Percentiles rank a stretch among this genome's conserved stretches.
These are phyloP conservation scores for Cryptosporidium canis DNA, from an alignment of 169 alveolate genomes.

Conservation along the genomic window DNA sequence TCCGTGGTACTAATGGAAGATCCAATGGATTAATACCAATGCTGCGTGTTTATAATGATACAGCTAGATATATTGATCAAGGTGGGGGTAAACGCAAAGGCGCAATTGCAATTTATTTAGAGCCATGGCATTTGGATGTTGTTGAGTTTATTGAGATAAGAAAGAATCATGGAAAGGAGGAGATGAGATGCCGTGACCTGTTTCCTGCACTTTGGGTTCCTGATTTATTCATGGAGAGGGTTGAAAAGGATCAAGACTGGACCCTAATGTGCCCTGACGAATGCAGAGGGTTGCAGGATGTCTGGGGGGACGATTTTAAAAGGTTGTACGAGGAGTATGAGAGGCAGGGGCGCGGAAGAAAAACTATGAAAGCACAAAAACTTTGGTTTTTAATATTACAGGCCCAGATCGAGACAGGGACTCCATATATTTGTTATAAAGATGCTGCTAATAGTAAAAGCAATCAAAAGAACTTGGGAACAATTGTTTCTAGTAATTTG, in stretches of 20 bases:
- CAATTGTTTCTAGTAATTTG: conserved; percentile 94
- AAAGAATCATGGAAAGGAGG: conserved; percentile 98
- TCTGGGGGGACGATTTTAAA: conserved; percentile 96
- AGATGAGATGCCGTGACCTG: conserved; percentile 96
- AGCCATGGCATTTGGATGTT: conserved; percentile 99
- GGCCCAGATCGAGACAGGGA: conserved; percentile 98
- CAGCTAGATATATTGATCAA: conserved; percentile 83
- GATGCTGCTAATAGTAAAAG: conserved; percentile 95
- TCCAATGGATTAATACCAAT: conserved; percentile 98
- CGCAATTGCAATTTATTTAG: conserved; percentile 96
- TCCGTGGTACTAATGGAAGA: conserved; percentile 97
- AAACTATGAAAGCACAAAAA: conserved; percentile 94
- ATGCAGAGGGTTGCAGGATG: conserved; percentile 94
- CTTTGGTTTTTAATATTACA: conserved; percentile 96
- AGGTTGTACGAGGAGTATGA: conserved; percentile 88
- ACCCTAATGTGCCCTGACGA: conserved; percentile 99
- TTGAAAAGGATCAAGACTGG: conserved; percentile 93
- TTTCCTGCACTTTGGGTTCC: conserved; percentile 99
- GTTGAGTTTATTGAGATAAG: conserved; percentile 93
- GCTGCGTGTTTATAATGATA: conserved; percentile 95
- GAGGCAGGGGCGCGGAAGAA: conserved; percentile 89
- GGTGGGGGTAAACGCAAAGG: conserved; percentile 97
- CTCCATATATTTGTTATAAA: conserved; percentile 97
- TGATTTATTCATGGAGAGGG: conserved; percentile 98
- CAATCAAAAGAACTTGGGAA: conserved; percentile 97